Conservation (phyloP, 306 rosid species). For the Luffa aegyptiaca region DNA sequence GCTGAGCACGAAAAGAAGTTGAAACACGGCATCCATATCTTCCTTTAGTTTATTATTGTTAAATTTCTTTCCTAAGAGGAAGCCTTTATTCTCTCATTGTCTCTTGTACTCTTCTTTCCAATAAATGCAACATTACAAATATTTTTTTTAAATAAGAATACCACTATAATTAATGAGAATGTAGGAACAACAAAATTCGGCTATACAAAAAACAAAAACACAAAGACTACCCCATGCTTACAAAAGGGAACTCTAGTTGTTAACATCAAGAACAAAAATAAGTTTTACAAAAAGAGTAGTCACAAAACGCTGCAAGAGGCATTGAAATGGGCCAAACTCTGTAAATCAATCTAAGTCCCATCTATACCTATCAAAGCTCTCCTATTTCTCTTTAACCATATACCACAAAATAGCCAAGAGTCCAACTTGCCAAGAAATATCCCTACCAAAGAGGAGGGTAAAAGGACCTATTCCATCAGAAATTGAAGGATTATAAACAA, state of each 20-base stretch:
- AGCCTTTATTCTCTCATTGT: background rate
- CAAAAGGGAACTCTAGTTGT: background rate
- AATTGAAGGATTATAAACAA: background rate
- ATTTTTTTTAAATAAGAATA: background rate
- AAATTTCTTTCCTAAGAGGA: background rate
- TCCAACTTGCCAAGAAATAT: background rate
- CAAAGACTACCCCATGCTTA: background rate
- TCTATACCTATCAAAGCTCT: background rate
- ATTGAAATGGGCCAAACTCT: background rate
- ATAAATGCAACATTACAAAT: background rate
- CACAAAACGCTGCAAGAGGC: background rate
- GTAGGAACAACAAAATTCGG: background rate
- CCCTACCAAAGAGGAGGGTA: background rate
- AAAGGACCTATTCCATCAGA: background rate
- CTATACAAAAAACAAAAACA: background rate
- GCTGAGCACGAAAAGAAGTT: slow-evolving; percentile 1
- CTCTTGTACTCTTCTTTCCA: background rate
- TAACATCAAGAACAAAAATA: background rate
- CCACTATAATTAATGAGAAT: background rate
- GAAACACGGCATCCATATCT: background rate
- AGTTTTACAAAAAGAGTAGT: background rate
- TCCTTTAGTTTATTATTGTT: background rate
- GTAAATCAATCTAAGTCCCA: background rate
- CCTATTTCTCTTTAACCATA: background rate
- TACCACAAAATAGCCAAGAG: background rate